Base-by-base conservation (phyloP, 1,284 basidiomycete species). In the Ganoderma leucocontextum region DNA sequence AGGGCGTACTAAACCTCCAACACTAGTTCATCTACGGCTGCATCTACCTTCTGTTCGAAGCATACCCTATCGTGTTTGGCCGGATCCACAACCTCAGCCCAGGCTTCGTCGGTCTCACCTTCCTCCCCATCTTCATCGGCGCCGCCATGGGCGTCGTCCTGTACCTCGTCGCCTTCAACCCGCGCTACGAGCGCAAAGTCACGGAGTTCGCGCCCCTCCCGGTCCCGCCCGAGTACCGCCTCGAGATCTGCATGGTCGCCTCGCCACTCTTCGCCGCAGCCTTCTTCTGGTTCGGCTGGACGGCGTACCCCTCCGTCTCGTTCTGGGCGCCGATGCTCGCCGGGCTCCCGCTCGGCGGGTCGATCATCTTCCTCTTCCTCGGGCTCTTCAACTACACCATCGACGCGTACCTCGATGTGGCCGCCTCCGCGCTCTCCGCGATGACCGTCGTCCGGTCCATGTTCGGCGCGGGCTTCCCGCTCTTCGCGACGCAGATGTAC, bases 241-340 rank as follows among this genome's bases (percentile, higher is more conserved):
- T 88, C 9, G 80, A 80, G 39, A 80, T 83, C 8, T 76, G 81
- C 33, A 77, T 83, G 76, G 72, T 78, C n/a, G 82, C 82, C 2
- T 83, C 81, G 1, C 82, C 83, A 4, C 69, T 82, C 17, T 80
- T 85, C 64, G 78, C 83, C 12, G 63, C 81, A 38, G 80, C 82
- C 3, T 82, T 83, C 71, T 85, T 85, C 78, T 80, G 80, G 80
- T 79, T 85, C 63, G 82, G 81, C 42, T 86, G 84, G 84, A 84
- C 82, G 8, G 78, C 78, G 22, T 79, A 74, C 62, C 74, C 78
- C 25, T 65, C 60, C 58, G 68, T 80, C 12, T 73, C 69, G 38
- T 78, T 71, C 66, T 80, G 80, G 76, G 78, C 77, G 35, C 77
- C 78, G 41, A 72, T 80, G 70, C 72, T 77, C 65, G 73, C 77